Conservation (phyloP, 352 stramenopile genomes). For the Globisporangium nunn region DNA sequence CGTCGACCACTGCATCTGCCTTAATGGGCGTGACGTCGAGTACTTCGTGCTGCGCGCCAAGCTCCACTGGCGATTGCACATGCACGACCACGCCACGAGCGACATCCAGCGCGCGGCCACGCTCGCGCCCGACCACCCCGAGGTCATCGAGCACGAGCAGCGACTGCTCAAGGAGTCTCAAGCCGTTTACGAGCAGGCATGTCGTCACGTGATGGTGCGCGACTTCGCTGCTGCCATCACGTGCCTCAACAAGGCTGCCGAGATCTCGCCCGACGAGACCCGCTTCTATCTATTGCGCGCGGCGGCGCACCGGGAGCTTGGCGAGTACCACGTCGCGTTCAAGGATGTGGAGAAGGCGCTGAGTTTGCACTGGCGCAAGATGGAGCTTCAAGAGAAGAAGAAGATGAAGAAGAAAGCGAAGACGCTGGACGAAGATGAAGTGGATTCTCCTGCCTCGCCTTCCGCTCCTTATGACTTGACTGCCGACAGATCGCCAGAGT, state of each 20-base stretch:
- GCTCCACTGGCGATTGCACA: constrained; percentile 69
- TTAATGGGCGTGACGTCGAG: constrained; percentile 71
- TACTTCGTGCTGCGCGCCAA: constrained; percentile 80
- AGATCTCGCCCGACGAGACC: constrained; percentile 61
- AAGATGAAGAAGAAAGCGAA: constrained; percentile 2
- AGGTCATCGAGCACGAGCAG: constrained; percentile 67
- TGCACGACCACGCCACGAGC: constrained; percentile 63
- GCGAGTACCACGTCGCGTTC: constrained; percentile 47
- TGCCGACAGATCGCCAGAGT: constrained; percentile 40
- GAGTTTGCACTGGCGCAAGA: constrained; percentile 32
- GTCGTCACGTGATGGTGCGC: constrained; percentile 38
- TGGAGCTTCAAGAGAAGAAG: constrained; percentile 10
- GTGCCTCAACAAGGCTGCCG: constrained; percentile 52
- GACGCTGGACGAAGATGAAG: no score
- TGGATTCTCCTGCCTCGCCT: no score
- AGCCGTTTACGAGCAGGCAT: constrained; percentile 61
- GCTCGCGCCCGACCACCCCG: constrained; percentile 53
- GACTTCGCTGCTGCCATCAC: constrained; percentile 54
- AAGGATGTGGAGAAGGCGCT: constrained; percentile 57
- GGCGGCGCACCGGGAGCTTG: constrained; percentile 54
- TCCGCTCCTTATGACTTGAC: no score
- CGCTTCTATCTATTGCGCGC: constrained; percentile 66
- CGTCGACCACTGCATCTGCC: constrained; percentile 72
- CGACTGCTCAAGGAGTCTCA: constrained; percentile 60
- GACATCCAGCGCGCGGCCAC: constrained; percentile 56